Conservation (phyloP, 2,329 filamentous ascomycete genomes). For the Calonectria henricotiae region DNA sequence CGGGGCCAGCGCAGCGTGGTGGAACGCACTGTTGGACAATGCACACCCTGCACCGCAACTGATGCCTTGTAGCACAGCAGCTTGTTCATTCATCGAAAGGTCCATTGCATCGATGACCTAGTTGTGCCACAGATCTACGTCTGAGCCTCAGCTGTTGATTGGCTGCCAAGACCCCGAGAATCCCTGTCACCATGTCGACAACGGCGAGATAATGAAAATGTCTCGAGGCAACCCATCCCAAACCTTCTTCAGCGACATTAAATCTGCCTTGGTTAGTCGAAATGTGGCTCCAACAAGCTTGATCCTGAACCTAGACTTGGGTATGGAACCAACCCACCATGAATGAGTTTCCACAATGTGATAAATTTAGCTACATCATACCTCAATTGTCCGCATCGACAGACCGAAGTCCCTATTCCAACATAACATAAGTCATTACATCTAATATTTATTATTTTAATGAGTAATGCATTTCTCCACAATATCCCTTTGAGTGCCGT, state of each 20-base stretch:
- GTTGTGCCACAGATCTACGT: background rate
- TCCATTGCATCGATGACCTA: background rate
- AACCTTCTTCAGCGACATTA: background rate
- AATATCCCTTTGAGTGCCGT: no score
- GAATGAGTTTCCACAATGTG: no score
- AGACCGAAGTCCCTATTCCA: no score
- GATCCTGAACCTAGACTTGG: no score
- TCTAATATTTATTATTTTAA: no score
- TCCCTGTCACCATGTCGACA: background rate
- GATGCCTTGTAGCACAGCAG: background rate
- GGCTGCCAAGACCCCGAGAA: conserved; percentile 5
- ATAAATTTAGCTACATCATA: no score
- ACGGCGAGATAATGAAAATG: background rate
- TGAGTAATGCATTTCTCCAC: no score
- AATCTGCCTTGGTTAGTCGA: background rate
- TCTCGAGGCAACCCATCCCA: background rate
- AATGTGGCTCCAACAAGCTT: background rate
- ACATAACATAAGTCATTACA: no score
- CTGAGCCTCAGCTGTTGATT: background rate
- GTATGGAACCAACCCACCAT: no score
- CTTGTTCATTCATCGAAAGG: background rate
- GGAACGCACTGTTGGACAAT: background rate
- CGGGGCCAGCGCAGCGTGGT: background rate
- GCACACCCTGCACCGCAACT: background rate
- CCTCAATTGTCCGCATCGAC: no score